These are phyloP conservation scores for Ogataea hybrid DNA, from an alignment of 1,139 yeast species.

Conservation along the genomic window DNA sequence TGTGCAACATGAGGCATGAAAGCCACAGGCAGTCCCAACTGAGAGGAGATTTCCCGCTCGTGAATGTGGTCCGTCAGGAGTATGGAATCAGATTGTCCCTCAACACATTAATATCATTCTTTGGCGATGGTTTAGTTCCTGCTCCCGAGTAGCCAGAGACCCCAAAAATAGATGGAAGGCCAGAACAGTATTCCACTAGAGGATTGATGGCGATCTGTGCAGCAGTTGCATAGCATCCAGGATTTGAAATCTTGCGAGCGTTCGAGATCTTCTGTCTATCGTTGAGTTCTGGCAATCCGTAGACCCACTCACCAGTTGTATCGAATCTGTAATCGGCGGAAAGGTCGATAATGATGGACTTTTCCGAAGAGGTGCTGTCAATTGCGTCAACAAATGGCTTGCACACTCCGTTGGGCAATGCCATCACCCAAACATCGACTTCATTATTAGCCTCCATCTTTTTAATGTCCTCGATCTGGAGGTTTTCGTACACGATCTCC, in stretches of 20 bases:
- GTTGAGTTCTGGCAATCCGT: slow-evolving; percentile 86
- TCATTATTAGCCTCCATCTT: slow-evolving; percentile 70
- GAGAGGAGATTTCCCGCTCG: slow-evolving; percentile 85
- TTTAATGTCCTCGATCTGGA: slow-evolving; percentile 83
- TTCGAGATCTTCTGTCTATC: slow-evolving; percentile 61
- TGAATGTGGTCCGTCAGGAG: slow-evolving; percentile 95
- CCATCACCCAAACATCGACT: slow-evolving; percentile 98
- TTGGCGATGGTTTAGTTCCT: slow-evolving; percentile 97
- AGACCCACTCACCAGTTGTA: slow-evolving; percentile 81
- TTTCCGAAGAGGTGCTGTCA: slow-evolving; percentile 56
- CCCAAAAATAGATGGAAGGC: slow-evolving; percentile 86
- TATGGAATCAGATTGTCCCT: slow-evolving; percentile 88
- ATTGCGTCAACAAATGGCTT: slow-evolving; percentile 96
- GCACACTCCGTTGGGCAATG: slow-evolving; percentile 96
- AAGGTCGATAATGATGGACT: slow-evolving; percentile 82
- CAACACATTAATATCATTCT: slow-evolving; percentile 77
- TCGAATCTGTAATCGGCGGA: slow-evolving; percentile 97
- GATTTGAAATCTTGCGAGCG: slow-evolving; percentile 90
- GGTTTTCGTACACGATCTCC: slow-evolving; percentile 76
- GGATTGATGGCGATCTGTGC: slow-evolving; percentile 95
- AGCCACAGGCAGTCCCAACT: slow-evolving; percentile 75
- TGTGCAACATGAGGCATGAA: slow-evolving; percentile 97
- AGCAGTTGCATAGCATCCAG: slow-evolving; percentile 98
- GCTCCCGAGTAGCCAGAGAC: slow-evolving; percentile 99
- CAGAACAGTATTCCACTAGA: slow-evolving; percentile 53